Conservation (phyloP, 1,284 basidiomycete species). For the Cutaneotrichosporon curvatum region DNA sequence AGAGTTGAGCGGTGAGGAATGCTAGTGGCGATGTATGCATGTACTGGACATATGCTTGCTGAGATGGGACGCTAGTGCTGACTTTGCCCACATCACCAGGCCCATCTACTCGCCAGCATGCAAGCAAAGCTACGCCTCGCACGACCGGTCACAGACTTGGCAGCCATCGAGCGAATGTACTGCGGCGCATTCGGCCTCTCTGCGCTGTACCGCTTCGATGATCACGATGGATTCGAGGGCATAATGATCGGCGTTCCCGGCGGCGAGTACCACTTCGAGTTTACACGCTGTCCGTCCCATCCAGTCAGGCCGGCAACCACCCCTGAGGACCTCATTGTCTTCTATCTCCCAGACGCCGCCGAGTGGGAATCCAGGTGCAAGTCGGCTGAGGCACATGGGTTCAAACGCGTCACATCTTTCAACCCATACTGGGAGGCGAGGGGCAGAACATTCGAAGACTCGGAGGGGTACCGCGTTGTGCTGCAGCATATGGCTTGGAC, state of each 20-base stretch:
- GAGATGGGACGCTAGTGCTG: too few relatives aligned
- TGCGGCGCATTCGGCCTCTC: background rate
- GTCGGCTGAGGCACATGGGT: background rate
- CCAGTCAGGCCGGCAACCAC: constrained; percentile 1
- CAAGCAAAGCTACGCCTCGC: background rate
- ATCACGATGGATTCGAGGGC: constrained; percentile 3
- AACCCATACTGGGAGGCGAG: constrained; percentile 8
- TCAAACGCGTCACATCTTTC: background rate
- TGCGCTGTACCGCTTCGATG: background rate
- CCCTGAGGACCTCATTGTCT: constrained; percentile 9
- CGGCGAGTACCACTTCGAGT: constrained; percentile 5
- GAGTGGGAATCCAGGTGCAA: constrained; percentile 4
- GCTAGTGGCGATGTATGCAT: too few relatives aligned
- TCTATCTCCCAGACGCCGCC: constrained; percentile 2
- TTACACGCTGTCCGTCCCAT: background rate
- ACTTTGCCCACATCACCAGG: too few relatives aligned
- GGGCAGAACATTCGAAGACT: constrained; percentile 4
- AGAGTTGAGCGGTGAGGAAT: too few relatives aligned
- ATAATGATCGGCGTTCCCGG: constrained; percentile 8
- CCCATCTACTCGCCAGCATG: too few relatives aligned
- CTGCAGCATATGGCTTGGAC: constrained; percentile 1
- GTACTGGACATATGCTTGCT: too few relatives aligned
- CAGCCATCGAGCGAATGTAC: background rate
- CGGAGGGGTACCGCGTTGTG: constrained; percentile 9
- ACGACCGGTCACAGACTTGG: background rate